Evolutionary conservation across 768 basidiomycete species (phyloP).

Genomic region (Hypsizygus marmoreus): DNA sequence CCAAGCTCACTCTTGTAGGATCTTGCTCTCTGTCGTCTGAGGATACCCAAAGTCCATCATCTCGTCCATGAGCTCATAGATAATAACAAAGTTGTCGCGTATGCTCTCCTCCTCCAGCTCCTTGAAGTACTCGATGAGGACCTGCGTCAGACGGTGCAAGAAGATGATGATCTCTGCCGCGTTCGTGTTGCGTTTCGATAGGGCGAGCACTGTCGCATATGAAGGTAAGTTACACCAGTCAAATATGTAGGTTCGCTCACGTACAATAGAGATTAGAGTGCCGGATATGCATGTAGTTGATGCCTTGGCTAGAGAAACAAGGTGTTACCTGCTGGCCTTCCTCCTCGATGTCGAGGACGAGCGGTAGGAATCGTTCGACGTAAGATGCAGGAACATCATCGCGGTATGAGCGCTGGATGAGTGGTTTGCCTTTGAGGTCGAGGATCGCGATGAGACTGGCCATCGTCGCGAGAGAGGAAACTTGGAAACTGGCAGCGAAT

Average conservation of each 20-base stretch:
- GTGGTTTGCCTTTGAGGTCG: conserved; percentile 97
- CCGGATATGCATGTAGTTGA: conserved; percentile 98
- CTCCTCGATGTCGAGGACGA: conserved; percentile 94
- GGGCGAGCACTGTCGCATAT: conserved; percentile 93
- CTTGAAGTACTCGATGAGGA: conserved; percentile 98
- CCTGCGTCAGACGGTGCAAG: conserved; percentile 89
- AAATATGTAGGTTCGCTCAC: conserved; percentile 25
- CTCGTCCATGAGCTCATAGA: conserved; percentile 98
- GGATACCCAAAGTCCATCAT: conserved; percentile 99
- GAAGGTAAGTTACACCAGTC: neutral
- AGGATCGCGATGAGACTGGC: conserved; percentile 86
- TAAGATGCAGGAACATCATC: conserved; percentile 91
- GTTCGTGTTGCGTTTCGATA: conserved; percentile 95
- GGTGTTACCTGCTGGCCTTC: conserved; percentile 96
- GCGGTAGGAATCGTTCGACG: conserved; percentile 91
- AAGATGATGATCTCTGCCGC: conserved; percentile 96
- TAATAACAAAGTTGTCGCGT: conserved; percentile 98
- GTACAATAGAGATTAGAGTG: conserved; percentile 96
- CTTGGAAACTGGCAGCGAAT: no score
- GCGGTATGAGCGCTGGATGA: conserved; percentile 95
- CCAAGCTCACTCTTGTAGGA: conserved; percentile 82
- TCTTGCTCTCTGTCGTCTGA: conserved; percentile 99
- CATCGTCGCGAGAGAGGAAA: no score
- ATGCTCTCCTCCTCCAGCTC: conserved; percentile 99
- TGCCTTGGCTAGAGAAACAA: conserved; percentile 91